phyloP scores from a whole-genome alignment of 2,329 filamentous ascomycete species.

The Penicillium sp. region DNA sequence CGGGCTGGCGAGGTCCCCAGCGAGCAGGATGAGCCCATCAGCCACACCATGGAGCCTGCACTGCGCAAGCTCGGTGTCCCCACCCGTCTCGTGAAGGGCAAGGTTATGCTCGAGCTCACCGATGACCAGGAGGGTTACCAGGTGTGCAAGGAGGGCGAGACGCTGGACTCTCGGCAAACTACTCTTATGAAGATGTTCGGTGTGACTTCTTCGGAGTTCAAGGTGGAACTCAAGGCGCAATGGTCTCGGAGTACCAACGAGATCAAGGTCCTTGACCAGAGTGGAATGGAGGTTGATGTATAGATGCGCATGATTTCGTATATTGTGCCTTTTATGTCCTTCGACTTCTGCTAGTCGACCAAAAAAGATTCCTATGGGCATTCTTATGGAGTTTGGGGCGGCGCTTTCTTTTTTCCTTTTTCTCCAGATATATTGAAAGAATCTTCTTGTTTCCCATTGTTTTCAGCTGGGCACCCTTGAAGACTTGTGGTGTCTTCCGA shows the following conservation, averaged over 20 bases:
- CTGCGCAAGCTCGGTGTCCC: constrained; percentile 85
- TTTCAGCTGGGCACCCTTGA: constrained; percentile 4
- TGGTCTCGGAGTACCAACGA: constrained; percentile 40
- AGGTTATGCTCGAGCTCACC: constrained; percentile 64
- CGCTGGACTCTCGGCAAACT: constrained; percentile 85
- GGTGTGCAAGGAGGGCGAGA: constrained; percentile 79
- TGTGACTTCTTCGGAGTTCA: constrained; percentile 85
- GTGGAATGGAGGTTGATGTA: constrained; percentile 42
- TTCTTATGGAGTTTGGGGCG: constrained; percentile 35
- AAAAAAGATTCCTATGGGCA: constrained; percentile 32
- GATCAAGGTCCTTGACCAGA: constrained; percentile 38
- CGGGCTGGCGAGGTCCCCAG: constrained; percentile 69
- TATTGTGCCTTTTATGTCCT: constrained; percentile 16
- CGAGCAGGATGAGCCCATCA: constrained; percentile 79
- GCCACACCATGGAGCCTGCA: constrained; percentile 85
- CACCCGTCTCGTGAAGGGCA: constrained; percentile 80
- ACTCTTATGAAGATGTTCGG: constrained; percentile 90
- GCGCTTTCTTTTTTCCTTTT: constrained; percentile 26
- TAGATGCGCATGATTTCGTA: constrained; percentile 15
- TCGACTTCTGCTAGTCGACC: constrained; percentile 13
- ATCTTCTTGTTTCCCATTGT: constrained; percentile 18
- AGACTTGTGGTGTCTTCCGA: constrained; percentile 17
- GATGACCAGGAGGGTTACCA: constrained; percentile 54
- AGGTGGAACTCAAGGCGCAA: constrained; percentile 69
- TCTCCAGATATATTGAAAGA: constrained; percentile 22